Evolutionary conservation across 164 flowering plant genomes (phyloP), one percentile per base, ranked within the genome.

Genomic region (Litsea cubeba): DNA sequence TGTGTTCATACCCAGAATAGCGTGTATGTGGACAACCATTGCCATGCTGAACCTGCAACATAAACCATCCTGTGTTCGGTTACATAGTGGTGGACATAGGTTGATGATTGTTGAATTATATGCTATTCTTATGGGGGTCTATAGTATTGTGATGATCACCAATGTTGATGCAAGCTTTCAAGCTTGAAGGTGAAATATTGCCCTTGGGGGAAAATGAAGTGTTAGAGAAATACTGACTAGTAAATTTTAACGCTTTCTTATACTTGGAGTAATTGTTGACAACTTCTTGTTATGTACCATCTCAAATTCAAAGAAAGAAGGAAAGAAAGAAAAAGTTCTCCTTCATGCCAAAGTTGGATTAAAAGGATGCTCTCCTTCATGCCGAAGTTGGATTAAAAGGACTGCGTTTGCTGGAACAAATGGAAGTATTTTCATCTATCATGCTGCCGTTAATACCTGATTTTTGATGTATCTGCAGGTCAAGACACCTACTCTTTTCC

Each of bases 401-500:
- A 40, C 10, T 40, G 11, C 2, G 0, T 40, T 40, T 40, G 46
- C 46, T 40, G 46, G 46, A 40, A 40, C 46, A 40, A 40, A 40
- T 63, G 14, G 28, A 12, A n/a, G 66, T 25, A 63, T 25, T 63
- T n/a, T 25, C 60, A 25, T 3, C 66, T 12, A 63, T 40, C 46
- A 40, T 40, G 46, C 46, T 40, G 46, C 46, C 10, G 12, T 63
- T 54, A 3, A 54, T 63, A 23, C 28, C 7, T 66, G 49, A 66
- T 12, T 66, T 60, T 72, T 46, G 14, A 40, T 62, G 22, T 65
- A 67, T 46, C 57, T 85, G 76, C 95, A 96, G 99, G 98, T 94
- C 50, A 96, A 92, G 81, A 83, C 95, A 73, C 99, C 99, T 1
- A 85, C 87, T 54, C 83, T 94, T 62, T 90, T 96, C 77, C 94